A percentile compares a stretch with the other conserved stretches of the same genome.
Evolutionary conservation across 1,139 yeast genomes (phyloP).

Genomic region (Scheffersomyces quercinus): DNA sequence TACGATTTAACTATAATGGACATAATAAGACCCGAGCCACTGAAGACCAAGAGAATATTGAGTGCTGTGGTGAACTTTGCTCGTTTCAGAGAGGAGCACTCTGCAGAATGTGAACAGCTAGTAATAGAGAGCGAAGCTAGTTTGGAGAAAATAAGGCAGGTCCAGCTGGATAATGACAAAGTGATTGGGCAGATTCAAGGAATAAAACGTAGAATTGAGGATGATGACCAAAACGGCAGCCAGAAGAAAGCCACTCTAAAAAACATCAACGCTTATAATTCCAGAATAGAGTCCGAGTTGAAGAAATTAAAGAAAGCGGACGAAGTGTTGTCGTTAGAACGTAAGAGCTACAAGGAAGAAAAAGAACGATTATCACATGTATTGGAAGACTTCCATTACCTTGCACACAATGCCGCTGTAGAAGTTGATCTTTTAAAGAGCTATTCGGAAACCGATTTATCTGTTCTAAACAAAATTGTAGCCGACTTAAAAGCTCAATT

Average conservation of each 20-base stretch:
- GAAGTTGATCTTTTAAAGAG: constrained; percentile 61
- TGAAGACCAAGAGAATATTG: constrained; percentile 60
- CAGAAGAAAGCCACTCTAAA: constrained; percentile 34
- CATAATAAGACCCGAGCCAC: constrained; percentile 63
- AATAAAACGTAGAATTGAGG: constrained; percentile 30
- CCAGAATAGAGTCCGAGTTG: constrained; percentile 61
- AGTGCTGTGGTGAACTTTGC: constrained; percentile 89
- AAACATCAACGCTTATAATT: constrained; percentile 56
- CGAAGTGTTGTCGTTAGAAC: constrained; percentile 65
- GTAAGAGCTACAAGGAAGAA: constrained; percentile 62
- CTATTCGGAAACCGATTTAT: constrained; percentile 64
- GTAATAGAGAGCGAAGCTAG: constrained; percentile 55
- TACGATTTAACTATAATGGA: constrained; percentile 76
- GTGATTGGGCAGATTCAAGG: constrained; percentile 45
- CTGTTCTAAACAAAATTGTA: constrained; percentile 54
- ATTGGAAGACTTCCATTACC: constrained; percentile 53
- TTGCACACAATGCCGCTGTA: constrained; percentile 56
- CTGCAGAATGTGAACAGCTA: constrained; percentile 64
- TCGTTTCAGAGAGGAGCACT: constrained; percentile 75
- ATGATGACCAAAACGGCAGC: constrained; percentile 14
- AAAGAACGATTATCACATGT: constrained; percentile 58
- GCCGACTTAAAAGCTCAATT: constrained; percentile 55
- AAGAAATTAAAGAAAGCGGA: constrained; percentile 64
- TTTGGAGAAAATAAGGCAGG: constrained; percentile 36
- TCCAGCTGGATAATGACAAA: constrained; percentile 37